These are phyloP conservation scores for Simplicillium sp. DNA, from an alignment of 2,329 filamentous ascomycete species.

Conservation along the genomic window DNA sequence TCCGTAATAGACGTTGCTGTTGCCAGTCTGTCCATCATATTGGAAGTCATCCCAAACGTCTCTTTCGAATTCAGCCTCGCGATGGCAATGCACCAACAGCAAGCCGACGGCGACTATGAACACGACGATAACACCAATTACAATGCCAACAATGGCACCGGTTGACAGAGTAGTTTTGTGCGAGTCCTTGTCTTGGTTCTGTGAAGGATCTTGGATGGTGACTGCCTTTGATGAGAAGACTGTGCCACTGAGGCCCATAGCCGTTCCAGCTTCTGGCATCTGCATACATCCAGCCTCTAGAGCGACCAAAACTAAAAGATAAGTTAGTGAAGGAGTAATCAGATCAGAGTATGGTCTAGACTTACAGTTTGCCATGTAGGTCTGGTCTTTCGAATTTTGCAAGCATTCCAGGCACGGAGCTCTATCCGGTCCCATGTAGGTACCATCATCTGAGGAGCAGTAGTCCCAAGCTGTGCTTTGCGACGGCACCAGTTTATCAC, in stretches of 20 bases:
- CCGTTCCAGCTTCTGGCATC: constrained; percentile 23
- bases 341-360: background rate
- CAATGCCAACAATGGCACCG: constrained; percentile 44
- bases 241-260: constrained; percentile 30
- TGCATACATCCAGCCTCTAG: constrained; percentile 39
- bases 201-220: constrained; percentile 26
- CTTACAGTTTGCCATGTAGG: constrained; percentile 41
- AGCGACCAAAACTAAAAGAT: constrained; percentile 31
- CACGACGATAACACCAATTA: constrained; percentile 32
- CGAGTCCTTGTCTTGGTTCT: constrained; percentile 15
- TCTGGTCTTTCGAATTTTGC: constrained; percentile 25
- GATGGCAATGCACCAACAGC: constrained; percentile 37
- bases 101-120: constrained; percentile 32
- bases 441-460: constrained; percentile 26
- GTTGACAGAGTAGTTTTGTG: constrained; percentile 27
- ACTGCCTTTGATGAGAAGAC: constrained; percentile 28
- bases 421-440: constrained; percentile 19
- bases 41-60: constrained; percentile 15
- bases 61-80: constrained; percentile 23
- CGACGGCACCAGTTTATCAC: constrained; percentile 17
- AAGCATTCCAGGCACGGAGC: constrained; percentile 33
- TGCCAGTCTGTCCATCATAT: constrained; percentile 8
- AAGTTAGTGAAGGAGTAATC: constrained; percentile 4
- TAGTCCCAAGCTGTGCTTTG: constrained; percentile 25
- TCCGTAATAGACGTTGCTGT: constrained; percentile 7